phyloP scores from a whole-genome alignment of 1,284 basidiomycete species.

The Puccinia horiana region DNA sequence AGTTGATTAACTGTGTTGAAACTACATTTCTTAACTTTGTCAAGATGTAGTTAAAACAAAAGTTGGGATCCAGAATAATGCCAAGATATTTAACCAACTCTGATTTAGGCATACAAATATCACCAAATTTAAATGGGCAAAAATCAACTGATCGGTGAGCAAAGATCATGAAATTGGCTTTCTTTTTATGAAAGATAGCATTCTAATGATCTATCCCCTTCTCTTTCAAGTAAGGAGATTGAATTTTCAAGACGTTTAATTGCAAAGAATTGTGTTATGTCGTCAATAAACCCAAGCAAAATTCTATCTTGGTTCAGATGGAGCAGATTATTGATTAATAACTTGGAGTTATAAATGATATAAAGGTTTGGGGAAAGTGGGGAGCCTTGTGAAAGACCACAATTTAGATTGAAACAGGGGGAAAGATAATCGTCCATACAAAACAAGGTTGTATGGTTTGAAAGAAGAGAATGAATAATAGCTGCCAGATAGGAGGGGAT shows the following conservation, averaged over 20 bases:
- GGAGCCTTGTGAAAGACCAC: background rate
- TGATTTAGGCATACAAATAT: background rate
- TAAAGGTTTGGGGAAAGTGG: background rate
- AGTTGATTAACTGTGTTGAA: background rate
- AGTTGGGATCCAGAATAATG: background rate
- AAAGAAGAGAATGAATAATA: background rate
- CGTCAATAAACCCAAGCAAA: background rate
- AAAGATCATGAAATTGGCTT: background rate
- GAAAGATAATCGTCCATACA: slow-evolving; percentile 4
- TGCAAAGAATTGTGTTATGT: background rate
- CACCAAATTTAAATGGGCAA: background rate
- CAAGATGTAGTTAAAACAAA: background rate
- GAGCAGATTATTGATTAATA: background rate
- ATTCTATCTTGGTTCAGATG: background rate
- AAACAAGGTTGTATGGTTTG: background rate
- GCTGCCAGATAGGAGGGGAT: background rate
- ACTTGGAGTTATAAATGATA: background rate
- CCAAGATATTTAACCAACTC: background rate
- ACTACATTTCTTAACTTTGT: background rate
- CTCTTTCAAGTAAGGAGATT: background rate
- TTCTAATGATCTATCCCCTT: background rate
- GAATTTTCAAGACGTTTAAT: background rate
- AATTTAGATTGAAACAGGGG: background rate
- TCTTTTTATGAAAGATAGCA: background rate
- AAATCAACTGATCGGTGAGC: background rate